Evolutionary conservation across 2,329 filamentous ascomycete species (phyloP).

Genomic region (Cyphellophora europaea): DNA sequence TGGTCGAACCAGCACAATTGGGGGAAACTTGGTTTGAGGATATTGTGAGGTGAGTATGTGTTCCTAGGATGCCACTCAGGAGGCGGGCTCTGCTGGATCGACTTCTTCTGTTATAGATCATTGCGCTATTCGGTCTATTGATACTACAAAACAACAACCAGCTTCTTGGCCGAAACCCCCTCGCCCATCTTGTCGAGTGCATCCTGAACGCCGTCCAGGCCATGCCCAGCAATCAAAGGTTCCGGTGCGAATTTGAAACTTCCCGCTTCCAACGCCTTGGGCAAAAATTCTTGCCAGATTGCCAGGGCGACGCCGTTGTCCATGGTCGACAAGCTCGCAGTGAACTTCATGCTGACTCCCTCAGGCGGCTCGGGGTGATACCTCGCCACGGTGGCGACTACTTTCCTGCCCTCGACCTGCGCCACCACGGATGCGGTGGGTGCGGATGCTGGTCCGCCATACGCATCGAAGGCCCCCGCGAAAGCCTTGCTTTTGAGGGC

Average conservation of each 20-base stretch:
- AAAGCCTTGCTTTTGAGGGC: slow-evolving; percentile 16
- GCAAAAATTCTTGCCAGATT: slow-evolving; percentile 32
- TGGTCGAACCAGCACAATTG: too few relatives aligned
- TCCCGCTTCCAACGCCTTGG: slow-evolving; percentile 27
- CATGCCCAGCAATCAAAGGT: slow-evolving; percentile 30
- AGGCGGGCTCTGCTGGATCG: too few relatives aligned
- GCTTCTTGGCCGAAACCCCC: slow-evolving; percentile 34
- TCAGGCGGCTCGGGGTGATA: slow-evolving; percentile 4
- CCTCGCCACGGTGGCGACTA: slow-evolving; percentile 12
- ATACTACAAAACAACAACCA: slow-evolving; percentile 28
- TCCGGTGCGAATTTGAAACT: slow-evolving; percentile 30
- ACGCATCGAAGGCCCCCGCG: slow-evolving; percentile 15
- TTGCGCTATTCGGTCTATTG: too few relatives aligned
- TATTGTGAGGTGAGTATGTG: too few relatives aligned
- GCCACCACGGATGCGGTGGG: slow-evolving; percentile 10
- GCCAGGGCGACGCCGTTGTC: slow-evolving; percentile 15
- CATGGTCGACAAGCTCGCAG: slow-evolving; percentile 9
- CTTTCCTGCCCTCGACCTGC: slow-evolving; percentile 15
- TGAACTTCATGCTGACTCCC: slow-evolving; percentile 15
- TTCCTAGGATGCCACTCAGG: too few relatives aligned
- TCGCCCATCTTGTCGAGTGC: slow-evolving; percentile 28
- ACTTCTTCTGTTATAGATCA: too few relatives aligned
- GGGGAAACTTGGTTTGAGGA: too few relatives aligned
- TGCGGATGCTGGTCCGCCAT: neutral
- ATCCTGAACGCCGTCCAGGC: slow-evolving; percentile 33